A percentile compares a stretch with the other conserved stretches of the same genome.
Conservation (phyloP, 225 moss, liverwort and hornwort species). For the Polytrichum formosum region DNA sequence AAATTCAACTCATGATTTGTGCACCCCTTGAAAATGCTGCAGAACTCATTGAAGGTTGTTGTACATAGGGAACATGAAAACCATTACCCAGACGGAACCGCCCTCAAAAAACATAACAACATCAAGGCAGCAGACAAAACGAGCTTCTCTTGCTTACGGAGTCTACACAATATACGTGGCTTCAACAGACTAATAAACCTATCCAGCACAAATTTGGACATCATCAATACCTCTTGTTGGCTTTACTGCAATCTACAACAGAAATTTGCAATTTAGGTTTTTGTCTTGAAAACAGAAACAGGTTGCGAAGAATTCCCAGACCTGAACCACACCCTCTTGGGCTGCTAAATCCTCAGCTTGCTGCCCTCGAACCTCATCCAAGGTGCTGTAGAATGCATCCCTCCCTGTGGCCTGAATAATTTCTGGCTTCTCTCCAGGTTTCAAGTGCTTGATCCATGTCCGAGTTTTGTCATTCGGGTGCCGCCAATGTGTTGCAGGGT, state of each 20-base stretch:
- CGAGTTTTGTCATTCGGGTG: conserved; percentile 56
- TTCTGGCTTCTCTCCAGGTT: conserved; percentile 19
- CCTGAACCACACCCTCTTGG: conserved; percentile 17
- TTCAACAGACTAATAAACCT: too few species aligned
- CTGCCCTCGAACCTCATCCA: conserved; percentile 46
- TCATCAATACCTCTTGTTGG: too few species aligned
- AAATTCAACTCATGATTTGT: too few species aligned
- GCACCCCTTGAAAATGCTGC: too few species aligned
- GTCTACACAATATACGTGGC: too few species aligned
- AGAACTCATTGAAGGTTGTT: too few species aligned
- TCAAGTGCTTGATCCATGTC: conserved; percentile 47
- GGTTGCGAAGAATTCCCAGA: background rate
- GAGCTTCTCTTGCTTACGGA: too few species aligned
- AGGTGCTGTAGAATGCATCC: conserved; percentile 40
- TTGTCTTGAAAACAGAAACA: background rate
- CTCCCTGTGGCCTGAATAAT: conserved; percentile 17
- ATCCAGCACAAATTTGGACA: too few species aligned
- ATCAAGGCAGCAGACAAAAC: too few species aligned
- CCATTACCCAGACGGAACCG: too few species aligned
- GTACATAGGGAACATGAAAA: too few species aligned
- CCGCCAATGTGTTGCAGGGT: conserved; percentile 70
- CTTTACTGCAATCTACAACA: background rate
- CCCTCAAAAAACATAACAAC: too few species aligned
- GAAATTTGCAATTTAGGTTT: background rate
- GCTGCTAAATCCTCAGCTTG: conserved; percentile 38